Percentiles rank a stretch among this genome's conserved stretches.
phyloP scores from a whole-genome alignment of 1,284 basidiomycete genomes.

The Irpex lacteus region DNA sequence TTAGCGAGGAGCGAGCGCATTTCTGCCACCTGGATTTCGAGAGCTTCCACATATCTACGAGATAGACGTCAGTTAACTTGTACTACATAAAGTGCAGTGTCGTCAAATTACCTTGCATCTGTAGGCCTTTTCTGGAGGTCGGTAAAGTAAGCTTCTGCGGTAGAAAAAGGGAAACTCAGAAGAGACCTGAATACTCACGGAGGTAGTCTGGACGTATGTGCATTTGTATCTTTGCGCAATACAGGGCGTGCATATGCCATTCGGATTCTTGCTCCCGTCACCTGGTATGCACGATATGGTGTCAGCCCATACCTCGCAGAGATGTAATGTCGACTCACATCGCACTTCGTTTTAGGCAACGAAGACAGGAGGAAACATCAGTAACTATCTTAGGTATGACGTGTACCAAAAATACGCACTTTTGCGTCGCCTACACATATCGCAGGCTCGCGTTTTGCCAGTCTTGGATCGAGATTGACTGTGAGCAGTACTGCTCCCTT shows the following conservation, averaged over 20 bases:
- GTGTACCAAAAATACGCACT: conserved; percentile 3
- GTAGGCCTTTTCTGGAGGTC: background rate
- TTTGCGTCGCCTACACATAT: conserved; percentile 15
- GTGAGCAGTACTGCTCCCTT: too few species aligned
- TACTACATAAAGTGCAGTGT: too few species aligned
- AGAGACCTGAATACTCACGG: conserved; percentile 1
- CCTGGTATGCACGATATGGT: background rate
- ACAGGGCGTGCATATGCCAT: conserved; percentile 8
- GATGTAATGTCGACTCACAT: too few species aligned
- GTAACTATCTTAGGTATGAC: too few species aligned
- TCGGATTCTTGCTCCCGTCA: conserved; percentile 5
- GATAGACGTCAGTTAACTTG: too few species aligned
- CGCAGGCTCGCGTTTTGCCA: conserved; percentile 5
- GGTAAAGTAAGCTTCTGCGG: background rate
- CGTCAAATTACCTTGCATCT: conserved; percentile 2
- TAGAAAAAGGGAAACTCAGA: background rate
- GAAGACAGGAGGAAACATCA: too few species aligned
- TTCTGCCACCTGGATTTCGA: conserved; percentile 9
- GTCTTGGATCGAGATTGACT: too few species aligned
- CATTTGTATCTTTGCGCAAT: conserved; percentile 6
- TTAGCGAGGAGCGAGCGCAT: conserved; percentile 12
- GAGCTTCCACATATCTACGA: conserved; percentile 8
- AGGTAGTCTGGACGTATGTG: conserved; percentile 10
- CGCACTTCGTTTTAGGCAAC: too few species aligned
- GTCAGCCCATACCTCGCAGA: too few species aligned